Percentiles rank a stretch among this genome's conserved stretches.
phyloP scores from a whole-genome alignment of 2,329 filamentous ascomycete genomes.

The Xylaria sp. region DNA sequence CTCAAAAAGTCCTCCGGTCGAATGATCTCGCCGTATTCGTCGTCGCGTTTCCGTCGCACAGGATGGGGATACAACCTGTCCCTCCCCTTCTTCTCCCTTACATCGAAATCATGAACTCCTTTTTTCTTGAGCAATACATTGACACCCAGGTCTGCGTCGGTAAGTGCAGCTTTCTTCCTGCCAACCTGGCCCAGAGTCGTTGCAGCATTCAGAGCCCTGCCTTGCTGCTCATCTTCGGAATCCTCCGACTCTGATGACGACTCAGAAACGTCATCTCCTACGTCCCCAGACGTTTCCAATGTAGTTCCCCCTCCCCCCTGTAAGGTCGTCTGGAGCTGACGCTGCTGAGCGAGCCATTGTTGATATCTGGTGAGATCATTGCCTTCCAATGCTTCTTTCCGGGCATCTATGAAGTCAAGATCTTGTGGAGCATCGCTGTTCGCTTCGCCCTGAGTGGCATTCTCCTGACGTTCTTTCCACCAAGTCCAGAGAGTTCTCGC shows the following conservation, averaged over 20 bases:
- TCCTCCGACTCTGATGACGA: slow-evolving; percentile 89
- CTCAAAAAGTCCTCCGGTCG: slow-evolving; percentile 92
- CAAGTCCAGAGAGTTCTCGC: slow-evolving; percentile 82
- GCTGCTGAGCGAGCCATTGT: slow-evolving; percentile 88
- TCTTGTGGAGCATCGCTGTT: slow-evolving; percentile 68
- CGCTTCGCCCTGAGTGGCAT: slow-evolving; percentile 50
- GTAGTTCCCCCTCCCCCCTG: slow-evolving; percentile 74
- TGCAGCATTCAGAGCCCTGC: slow-evolving; percentile 88
- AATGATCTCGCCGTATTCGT: slow-evolving; percentile 95
- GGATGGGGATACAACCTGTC: slow-evolving; percentile 93
- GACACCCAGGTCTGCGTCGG: slow-evolving; percentile 89
- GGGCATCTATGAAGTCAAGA: slow-evolving; percentile 69
- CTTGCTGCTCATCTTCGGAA: slow-evolving; percentile 89
- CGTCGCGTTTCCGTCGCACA: slow-evolving; percentile 78
- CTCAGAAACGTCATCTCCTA: slow-evolving; percentile 85
- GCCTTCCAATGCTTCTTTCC: slow-evolving; percentile 73
- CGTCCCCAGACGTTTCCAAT: slow-evolving; percentile 76
- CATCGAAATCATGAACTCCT: slow-evolving; percentile 92
- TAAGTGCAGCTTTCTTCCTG: slow-evolving; percentile 85
- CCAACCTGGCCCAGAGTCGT: slow-evolving; percentile 84
- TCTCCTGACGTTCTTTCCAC: slow-evolving; percentile 74
- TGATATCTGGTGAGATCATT: slow-evolving; percentile 86
- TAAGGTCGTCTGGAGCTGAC: slow-evolving; percentile 84
- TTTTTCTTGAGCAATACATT: slow-evolving; percentile 90
- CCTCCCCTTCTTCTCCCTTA: slow-evolving; percentile 88